These are phyloP conservation scores for Aphanoascus verrucosus DNA, from an alignment of 2,329 filamentous ascomycete genomes.

Conservation along the genomic window DNA sequence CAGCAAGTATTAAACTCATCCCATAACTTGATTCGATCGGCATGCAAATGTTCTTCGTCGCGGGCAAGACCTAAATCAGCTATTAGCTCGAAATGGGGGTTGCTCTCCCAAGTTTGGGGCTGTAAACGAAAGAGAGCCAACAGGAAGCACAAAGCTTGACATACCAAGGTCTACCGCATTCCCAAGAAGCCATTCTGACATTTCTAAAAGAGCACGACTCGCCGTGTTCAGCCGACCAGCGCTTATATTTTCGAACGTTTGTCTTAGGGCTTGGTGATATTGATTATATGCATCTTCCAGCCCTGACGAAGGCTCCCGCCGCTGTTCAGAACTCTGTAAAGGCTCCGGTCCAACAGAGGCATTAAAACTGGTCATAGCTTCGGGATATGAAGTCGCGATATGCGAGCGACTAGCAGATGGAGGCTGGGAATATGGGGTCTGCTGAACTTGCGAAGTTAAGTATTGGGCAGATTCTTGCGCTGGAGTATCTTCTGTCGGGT, in stretches of 20 bases:
- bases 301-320: conserved; percentile 32
- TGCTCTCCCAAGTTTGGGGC: conserved; percentile 15
- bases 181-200: conserved; percentile 56
- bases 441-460: conserved; percentile 53
- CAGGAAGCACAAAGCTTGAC: conserved; percentile 23
- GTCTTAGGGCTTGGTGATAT: conserved; percentile 47
- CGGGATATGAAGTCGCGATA: conserved; percentile 42
- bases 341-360: conserved; percentile 30
- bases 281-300: conserved; percentile 58
- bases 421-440: conserved; percentile 50
- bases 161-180: conserved; percentile 57
- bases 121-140: conserved; percentile 11
- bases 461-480: conserved; percentile 52
- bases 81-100: conserved; percentile 19
- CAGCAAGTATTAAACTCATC: conserved; percentile 89
- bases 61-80: conserved; percentile 60
- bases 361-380: conserved; percentile 43
- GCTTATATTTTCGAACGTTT: conserved; percentile 61
- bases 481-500: conserved; percentile 53
- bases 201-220: conserved; percentile 47
- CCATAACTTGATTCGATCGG: conserved; percentile 75
- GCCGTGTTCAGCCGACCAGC: conserved; percentile 52
- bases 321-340: conserved; percentile 25
- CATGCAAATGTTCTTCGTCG: conserved; percentile 66
- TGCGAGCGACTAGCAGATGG: conserved; percentile 45